phyloP scores from a whole-genome alignment of 2,329 filamentous ascomycete species.

The Fusarium anthophilum region DNA sequence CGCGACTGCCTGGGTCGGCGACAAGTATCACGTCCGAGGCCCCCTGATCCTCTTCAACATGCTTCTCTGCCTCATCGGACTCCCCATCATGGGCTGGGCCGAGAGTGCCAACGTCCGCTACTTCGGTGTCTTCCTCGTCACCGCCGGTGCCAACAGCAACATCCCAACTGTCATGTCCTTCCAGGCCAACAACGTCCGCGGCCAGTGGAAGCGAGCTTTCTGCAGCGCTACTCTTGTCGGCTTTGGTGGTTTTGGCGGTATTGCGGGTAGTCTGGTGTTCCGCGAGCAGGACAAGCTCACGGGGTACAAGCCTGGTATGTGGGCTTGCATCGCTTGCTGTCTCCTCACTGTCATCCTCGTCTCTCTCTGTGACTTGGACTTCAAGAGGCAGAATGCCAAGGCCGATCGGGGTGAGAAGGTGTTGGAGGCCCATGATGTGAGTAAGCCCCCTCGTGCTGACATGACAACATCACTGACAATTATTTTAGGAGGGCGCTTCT shows the following conservation, averaged over 20 bases:
- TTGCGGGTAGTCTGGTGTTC: constrained; percentile 79
- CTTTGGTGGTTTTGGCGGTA: constrained; percentile 81
- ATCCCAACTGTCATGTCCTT: constrained; percentile 79
- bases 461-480: constrained; percentile 19
- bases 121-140: constrained; percentile 79
- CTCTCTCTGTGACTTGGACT: constrained; percentile 51
- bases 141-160: constrained; percentile 80
- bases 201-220: constrained; percentile 88
- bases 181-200: constrained; percentile 88
- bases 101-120: constrained; percentile 67
- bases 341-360: constrained; percentile 59
- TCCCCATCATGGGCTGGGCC: constrained; percentile 78
- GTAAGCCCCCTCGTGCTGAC: constrained; percentile 35
- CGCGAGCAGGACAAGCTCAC: constrained; percentile 62
- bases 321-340: constrained; percentile 62
- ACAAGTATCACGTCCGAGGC: constrained; percentile 72
- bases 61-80: constrained; percentile 71
- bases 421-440: constrained; percentile 61
- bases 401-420: constrained; percentile 64
- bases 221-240: constrained; percentile 80
- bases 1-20: constrained; percentile 68
- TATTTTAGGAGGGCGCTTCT: constrained; percentile 40
- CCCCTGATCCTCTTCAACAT: constrained; percentile 74
- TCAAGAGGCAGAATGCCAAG: constrained; percentile 56
- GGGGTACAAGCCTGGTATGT: constrained; percentile 64